phyloP scores from a whole-genome alignment of 2,329 filamentous ascomycete genomes.

The Alternaria sp. region DNA sequence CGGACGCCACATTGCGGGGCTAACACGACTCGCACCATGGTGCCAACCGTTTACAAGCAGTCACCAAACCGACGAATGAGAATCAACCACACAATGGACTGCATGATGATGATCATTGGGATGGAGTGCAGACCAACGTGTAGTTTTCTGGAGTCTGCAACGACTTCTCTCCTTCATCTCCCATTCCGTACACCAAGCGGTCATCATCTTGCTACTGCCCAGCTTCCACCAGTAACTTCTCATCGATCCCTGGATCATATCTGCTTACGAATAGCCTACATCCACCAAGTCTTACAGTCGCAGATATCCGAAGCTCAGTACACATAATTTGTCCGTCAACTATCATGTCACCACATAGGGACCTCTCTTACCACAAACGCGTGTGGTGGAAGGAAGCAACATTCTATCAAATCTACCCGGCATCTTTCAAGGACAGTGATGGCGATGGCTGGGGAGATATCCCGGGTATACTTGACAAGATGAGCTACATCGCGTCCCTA shows the following conservation, averaged over 20 bases:
- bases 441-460: constrained; percentile 68
- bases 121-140: not conserved
- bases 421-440: constrained; percentile 56
- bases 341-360: constrained; percentile 35
- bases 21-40: not conserved
- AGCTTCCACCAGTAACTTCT: not conserved
- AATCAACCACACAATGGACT: not conserved
- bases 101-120: not conserved
- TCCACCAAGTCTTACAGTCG: no score
- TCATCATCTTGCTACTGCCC: not conserved
- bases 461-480: constrained; percentile 35
- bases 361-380: constrained; percentile 29
- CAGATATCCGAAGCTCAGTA: not conserved
- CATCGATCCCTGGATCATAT: not conserved
- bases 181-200: not conserved
- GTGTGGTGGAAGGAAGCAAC: constrained; percentile 56
- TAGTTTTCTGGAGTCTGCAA: not conserved
- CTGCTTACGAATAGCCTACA: not conserved
- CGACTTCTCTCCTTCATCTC: not conserved
- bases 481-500: constrained; percentile 62
- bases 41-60: not conserved
- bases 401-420: constrained; percentile 31
- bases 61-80: not conserved
- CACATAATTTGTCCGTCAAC: not conserved
- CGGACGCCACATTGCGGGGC: constrained; percentile 7